phyloP scores from a whole-genome alignment of 2,329 filamentous ascomycete species.

The Paraphoma sp. region DNA sequence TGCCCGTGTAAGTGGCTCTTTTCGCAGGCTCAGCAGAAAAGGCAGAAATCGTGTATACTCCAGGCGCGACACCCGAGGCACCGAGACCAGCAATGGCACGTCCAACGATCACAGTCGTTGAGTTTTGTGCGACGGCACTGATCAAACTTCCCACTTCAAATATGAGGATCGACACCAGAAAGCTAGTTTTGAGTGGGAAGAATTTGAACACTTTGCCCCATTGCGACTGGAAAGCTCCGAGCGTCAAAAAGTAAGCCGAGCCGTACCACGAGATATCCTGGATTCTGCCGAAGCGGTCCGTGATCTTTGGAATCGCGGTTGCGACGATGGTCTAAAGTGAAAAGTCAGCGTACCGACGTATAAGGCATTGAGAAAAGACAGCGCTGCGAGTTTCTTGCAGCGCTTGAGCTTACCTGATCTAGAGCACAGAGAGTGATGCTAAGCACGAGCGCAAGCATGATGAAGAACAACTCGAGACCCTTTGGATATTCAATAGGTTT shows the following conservation, averaged over 20 bases:
- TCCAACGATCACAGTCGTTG: constrained; percentile 47
- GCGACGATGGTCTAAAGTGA: constrained; percentile 37
- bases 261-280: constrained; percentile 34
- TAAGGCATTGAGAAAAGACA: constrained; percentile 8
- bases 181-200: constrained; percentile 48
- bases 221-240: constrained; percentile 52
- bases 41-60: constrained; percentile 52
- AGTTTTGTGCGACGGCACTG: constrained; percentile 53
- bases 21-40: constrained; percentile 50
- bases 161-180: constrained; percentile 46
- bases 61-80: constrained; percentile 43
- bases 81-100: constrained; percentile 49
- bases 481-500: constrained; percentile 17
- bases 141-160: constrained; percentile 64
- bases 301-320: constrained; percentile 40
- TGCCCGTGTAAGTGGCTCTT: constrained; percentile 46
- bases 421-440: constrained; percentile 13
- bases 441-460: constrained; percentile 24
- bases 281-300: constrained; percentile 31
- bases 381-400: constrained; percentile 3
- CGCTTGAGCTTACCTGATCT: constrained; percentile 3
- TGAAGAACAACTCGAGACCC: constrained; percentile 22
- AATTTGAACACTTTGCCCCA: constrained; percentile 57
- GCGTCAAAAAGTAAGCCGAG: constrained; percentile 52
- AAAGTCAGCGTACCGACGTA: constrained; percentile 5